Evolutionary conservation across 345 rosid genomes (phyloP).

Genomic region (Psidium friedrichsthalianum): DNA sequence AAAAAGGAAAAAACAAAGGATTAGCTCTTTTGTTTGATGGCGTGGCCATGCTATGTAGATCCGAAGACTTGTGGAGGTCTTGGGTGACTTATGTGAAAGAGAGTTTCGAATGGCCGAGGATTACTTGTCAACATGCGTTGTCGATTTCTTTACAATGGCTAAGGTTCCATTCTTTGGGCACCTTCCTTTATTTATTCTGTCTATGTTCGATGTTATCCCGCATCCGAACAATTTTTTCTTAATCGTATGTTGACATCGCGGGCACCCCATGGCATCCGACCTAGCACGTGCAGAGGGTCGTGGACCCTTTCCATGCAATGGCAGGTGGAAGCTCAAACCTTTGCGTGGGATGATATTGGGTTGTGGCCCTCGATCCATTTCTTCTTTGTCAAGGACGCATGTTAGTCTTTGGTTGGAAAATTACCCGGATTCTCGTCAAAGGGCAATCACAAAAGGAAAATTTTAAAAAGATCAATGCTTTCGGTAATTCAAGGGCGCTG

Average conservation of each 20-base stretch:
- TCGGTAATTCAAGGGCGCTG: too few species aligned
- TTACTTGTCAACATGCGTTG: neutral
- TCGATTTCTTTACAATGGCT: neutral
- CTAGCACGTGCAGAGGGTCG: neutral
- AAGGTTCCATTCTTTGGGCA: neutral
- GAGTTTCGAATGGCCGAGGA: neutral
- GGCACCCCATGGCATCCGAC: neutral
- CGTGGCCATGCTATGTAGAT: neutral
- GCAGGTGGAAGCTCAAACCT: neutral
- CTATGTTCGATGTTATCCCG: neutral
- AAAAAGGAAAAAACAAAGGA: neutral
- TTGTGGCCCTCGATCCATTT: neutral
- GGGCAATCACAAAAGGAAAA: neutral
- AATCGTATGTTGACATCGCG: accelerated
- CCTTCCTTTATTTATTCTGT: neutral
- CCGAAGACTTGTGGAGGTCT: neutral
- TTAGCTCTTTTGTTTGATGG: neutral
- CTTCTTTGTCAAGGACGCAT: neutral
- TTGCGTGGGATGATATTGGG: neutral
- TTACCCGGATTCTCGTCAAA: neutral
- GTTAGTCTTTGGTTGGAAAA: neutral
- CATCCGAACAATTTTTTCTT: neutral
- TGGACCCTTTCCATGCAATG: neutral
- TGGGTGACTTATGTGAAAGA: neutral
- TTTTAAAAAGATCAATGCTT: neutral